phyloP scores from a whole-genome alignment of 257 asterid genomes.

The Rhazya stricta region DNA sequence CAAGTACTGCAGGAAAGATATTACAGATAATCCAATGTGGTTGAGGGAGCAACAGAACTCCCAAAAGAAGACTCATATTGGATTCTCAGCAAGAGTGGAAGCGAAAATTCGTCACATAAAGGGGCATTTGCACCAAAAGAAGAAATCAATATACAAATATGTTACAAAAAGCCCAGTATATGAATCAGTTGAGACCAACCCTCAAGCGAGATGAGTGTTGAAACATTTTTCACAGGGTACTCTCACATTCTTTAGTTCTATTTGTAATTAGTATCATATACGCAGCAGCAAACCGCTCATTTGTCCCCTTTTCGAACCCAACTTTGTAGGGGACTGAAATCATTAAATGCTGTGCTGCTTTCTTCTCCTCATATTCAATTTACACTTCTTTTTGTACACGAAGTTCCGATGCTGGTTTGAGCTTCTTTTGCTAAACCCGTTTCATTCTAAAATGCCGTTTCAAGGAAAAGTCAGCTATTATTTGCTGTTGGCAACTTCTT shows the following conservation, averaged over 20 bases:
- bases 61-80: conserved; percentile 43
- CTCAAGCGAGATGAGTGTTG: not conserved
- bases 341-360: no score
- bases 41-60: conserved; percentile 54
- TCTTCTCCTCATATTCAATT: no score
- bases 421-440: no score
- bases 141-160: conserved; percentile 21
- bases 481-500: no score
- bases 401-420: no score
- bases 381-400: no score
- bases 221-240: not conserved
- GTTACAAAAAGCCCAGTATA: not conserved
- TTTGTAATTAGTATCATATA: no score
- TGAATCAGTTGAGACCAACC: not conserved
- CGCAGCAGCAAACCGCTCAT: no score
- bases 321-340: no score
- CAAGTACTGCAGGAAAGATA: conserved; percentile 32
- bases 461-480: no score
- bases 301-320: no score
- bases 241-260: not conserved
- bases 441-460: no score
- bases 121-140: conserved; percentile 40
- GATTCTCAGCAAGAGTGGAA: conserved; percentile 63
- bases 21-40: conserved; percentile 45
- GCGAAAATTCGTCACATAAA: conserved; percentile 49